Conservation (phyloP, 768 basidiomycete genomes). For the Suillus lakei region DNA sequence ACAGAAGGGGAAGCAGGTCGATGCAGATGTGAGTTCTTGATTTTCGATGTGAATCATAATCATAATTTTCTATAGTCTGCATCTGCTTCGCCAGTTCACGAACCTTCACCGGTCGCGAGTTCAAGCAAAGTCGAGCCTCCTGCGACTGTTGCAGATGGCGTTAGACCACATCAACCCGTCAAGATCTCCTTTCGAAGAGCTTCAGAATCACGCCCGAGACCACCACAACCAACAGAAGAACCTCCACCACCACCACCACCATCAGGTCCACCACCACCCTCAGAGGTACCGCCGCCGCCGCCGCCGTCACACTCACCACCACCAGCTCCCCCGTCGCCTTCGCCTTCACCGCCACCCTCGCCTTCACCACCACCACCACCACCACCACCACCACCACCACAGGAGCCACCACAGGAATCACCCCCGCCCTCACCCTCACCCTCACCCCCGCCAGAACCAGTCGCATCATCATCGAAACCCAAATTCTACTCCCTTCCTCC, state of each 20-base stretch:
- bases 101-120: conserved; percentile 17
- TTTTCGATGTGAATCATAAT: conserved; percentile 8
- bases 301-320: conserved; percentile 32
- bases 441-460: conserved; percentile 27
- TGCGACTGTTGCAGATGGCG: conserved; percentile 35
- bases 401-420: conserved; percentile 32
- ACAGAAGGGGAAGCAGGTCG: conserved; percentile 49
- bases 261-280: conserved; percentile 29
- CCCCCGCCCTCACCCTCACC: conserved; percentile 19
- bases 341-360: conserved; percentile 26
- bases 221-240: conserved; percentile 43
- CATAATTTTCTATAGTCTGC: conserved; percentile 18
- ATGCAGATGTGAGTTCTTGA: conserved; percentile 39
- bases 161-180: conserved; percentile 35
- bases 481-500: conserved; percentile 46
- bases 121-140: conserved; percentile 13
- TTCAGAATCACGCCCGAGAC: conserved; percentile 32
- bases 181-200: conserved; percentile 37
- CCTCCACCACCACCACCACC: conserved; percentile 43
- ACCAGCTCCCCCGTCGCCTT: conserved; percentile 31
- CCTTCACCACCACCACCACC: conserved; percentile 27
- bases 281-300: conserved; percentile 30
- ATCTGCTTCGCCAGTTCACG: conserved; percentile 19
- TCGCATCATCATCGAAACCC: conserved; percentile 35
- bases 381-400: conserved; percentile 27